A percentile compares a stretch with the other conserved stretches of the same genome.
Evolutionary conservation across 140 eudicot genomes (phyloP).

Genomic region (Flaveria floridana): DNA sequence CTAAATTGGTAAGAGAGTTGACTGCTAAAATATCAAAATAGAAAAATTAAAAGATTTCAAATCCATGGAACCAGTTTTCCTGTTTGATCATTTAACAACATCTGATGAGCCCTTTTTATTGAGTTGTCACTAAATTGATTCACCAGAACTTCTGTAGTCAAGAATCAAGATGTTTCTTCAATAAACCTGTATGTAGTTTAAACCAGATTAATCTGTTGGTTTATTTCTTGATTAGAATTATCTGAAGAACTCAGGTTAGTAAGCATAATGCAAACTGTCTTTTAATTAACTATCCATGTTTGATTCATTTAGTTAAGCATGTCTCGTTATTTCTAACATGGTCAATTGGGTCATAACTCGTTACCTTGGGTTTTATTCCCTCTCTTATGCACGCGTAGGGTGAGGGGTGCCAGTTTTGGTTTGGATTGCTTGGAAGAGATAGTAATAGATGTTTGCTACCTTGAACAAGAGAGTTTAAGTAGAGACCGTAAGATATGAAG

Average conservation of each 20-base stretch:
- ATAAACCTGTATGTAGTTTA: conserved; percentile 23
- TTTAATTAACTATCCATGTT: conserved; percentile 7
- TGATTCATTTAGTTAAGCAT: background rate
- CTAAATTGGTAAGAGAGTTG: conserved; percentile 83
- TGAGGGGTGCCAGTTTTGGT: too few species aligned
- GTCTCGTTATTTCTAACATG: too few species aligned
- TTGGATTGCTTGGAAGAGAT: too few species aligned
- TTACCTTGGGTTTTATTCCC: too few species aligned
- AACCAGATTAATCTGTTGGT: conserved; percentile 17
- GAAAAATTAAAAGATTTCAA: conserved; percentile 24
- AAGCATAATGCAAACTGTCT: conserved; percentile 22
- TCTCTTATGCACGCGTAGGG: too few species aligned
- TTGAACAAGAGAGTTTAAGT: too few species aligned
- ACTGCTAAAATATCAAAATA: conserved; percentile 90
- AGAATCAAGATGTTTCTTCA: conserved; percentile 30
- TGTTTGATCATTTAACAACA: conserved; percentile 22
- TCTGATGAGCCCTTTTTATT: conserved; percentile 16
- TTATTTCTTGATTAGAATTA: conserved; percentile 19
- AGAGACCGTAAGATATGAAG: too few species aligned
- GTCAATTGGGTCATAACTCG: background rate
- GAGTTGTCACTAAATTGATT: conserved; percentile 21
- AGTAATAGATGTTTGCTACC: too few species aligned
- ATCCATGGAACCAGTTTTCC: conserved; percentile 21
- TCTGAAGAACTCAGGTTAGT: conserved; percentile 18
- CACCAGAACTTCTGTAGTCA: conserved; percentile 16